Percentiles rank a stretch among this genome's conserved stretches.
These are phyloP conservation scores for Chenopodium suecicum DNA, from an alignment of 148 eudicot species.

Conservation along the genomic window DNA sequence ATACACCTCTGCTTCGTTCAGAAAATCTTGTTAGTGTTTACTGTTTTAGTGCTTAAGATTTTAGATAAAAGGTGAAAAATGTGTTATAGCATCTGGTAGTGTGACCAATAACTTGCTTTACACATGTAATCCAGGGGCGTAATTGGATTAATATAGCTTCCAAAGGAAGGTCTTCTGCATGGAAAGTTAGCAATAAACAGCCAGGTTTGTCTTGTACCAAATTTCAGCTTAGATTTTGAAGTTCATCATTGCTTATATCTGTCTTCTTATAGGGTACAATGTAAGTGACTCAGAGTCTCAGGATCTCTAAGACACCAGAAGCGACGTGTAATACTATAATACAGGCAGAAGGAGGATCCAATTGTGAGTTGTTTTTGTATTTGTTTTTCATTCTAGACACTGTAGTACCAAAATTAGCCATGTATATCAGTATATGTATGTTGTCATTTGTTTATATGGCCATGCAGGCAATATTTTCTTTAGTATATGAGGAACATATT, in stretches of 20 bases:
- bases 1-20: neutral
- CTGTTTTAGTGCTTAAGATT: neutral
- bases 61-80: neutral
- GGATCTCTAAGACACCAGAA: slow-evolving; percentile 31
- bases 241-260: slow-evolving; percentile 10
- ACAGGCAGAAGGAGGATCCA: slow-evolving; percentile 2
- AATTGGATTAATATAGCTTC: slow-evolving; percentile 38
- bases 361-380: slow-evolving; percentile 7
- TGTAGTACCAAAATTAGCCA: too few species aligned
- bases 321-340: slow-evolving; percentile 16
- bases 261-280: slow-evolving; percentile 43
- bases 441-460: neutral
- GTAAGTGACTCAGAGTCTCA: slow-evolving; percentile 58
- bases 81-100: neutral
- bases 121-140: slow-evolving; percentile 29
- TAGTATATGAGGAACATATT: neutral
- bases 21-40: neutral
- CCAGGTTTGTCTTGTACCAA: slow-evolving; percentile 32
- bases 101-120: neutral
- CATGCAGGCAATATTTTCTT: neutral
- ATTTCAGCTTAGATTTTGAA: neutral
- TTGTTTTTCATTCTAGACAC: neutral
- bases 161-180: slow-evolving; percentile 35
- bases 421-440: neutral
- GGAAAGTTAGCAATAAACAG: slow-evolving; percentile 40